phyloP scores from a whole-genome alignment of 768 basidiomycete species.

The Pleurotus citrinopileatus region DNA sequence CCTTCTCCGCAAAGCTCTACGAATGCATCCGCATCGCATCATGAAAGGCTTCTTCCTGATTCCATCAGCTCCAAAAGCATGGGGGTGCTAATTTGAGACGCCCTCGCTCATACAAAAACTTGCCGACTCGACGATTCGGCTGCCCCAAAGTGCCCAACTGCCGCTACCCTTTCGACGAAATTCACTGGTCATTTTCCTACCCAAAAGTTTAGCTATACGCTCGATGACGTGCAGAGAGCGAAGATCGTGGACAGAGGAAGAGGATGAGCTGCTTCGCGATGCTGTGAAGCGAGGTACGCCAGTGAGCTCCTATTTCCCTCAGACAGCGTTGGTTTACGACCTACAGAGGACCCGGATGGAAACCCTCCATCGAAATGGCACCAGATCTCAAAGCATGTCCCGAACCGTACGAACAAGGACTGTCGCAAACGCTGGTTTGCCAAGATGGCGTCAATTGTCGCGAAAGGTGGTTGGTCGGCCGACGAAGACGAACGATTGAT shows the following conservation, averaged over 20 bases:
- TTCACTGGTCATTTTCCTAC: background rate
- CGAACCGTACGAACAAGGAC: slow-evolving; percentile 61
- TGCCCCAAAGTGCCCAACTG: background rate
- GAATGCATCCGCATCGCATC: slow-evolving; percentile 7
- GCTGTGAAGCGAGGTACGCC: slow-evolving; percentile 45
- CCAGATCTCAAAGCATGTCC: slow-evolving; percentile 60
- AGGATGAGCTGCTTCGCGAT: slow-evolving; percentile 50
- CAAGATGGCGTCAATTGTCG: slow-evolving; percentile 61
- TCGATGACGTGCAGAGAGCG: slow-evolving; percentile 43
- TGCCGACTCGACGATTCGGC: background rate
- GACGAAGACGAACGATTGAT: slow-evolving; percentile 59
- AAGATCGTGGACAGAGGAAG: slow-evolving; percentile 49
- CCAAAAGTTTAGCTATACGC: background rate
- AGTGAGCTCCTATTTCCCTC: slow-evolving; percentile 10
- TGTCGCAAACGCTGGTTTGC: slow-evolving; percentile 64
- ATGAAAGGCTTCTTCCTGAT: background rate
- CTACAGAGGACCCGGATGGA: slow-evolving; percentile 53
- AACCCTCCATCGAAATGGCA: slow-evolving; percentile 61
- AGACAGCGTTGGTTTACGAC: slow-evolving; percentile 12
- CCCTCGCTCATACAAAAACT: slow-evolving; percentile 9
- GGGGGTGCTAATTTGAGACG: background rate
- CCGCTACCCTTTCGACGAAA: background rate
- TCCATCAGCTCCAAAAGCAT: background rate
- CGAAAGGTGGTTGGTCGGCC: slow-evolving; percentile 60
- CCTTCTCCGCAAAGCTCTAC: slow-evolving; percentile 9